Conservation (phyloP, 176 grass and related monocot species). For the Tillandsia leiboldiana region DNA sequence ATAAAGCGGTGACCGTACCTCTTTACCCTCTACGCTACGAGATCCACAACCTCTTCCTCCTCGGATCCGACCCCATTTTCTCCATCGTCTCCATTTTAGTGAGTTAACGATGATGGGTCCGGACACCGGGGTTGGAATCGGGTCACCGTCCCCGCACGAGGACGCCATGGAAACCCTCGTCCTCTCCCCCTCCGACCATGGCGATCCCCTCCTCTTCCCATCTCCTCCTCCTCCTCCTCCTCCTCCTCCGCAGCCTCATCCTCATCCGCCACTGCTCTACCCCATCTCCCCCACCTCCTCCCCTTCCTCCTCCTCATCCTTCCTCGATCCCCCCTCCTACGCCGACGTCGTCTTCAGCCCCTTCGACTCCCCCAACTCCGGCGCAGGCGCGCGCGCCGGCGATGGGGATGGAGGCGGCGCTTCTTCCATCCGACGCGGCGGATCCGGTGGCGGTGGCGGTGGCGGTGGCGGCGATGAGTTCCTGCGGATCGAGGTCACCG, state of each 20-base stretch:
- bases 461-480: conserved; percentile 42
- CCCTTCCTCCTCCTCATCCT: conserved; percentile 50
- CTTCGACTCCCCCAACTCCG: conserved; percentile 38
- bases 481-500: conserved; percentile 57
- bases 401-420: not conserved
- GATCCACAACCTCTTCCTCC: no score
- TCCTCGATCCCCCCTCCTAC: conserved; percentile 90
- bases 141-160: conserved; percentile 3
- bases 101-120: not conserved
- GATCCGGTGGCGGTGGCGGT: conserved; percentile 18
- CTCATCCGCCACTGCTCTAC: conserved; percentile 18
- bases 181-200: conserved; percentile 31
- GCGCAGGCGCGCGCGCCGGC: conserved; percentile 16
- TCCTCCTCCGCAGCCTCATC: conserved; percentile 19
- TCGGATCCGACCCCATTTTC: not conserved
- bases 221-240: conserved; percentile 31
- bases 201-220: conserved; percentile 29
- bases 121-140: not conserved
- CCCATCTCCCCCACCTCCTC: conserved; percentile 25
- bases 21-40: no score
- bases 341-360: conserved; percentile 61
- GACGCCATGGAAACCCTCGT: conserved; percentile 58
- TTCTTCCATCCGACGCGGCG: conserved; percentile 50
- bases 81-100: not conserved
- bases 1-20: no score